Base-by-base conservation (phyloP, 805 yeast genomes). In the Lipomyces sp. region DNA sequence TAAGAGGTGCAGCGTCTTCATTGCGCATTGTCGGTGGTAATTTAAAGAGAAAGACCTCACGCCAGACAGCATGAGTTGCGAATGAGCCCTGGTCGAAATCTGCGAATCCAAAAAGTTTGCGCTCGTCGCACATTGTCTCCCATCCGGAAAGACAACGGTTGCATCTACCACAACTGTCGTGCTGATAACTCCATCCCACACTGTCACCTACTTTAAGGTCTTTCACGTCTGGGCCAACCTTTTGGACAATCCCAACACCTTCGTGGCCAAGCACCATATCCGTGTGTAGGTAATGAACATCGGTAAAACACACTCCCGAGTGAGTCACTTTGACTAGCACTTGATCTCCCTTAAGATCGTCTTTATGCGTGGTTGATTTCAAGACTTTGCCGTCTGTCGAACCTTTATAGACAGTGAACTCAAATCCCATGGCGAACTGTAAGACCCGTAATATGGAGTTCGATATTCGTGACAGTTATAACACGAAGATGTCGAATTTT, bases 1-100 rank as follows among this genome's bases (percentile, higher is more conserved):
- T 78, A 78, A 87, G 77, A 66, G 90, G 89, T 2, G 89, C 90
- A 39, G 84, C 88, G 32, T 79, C 77, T 42, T 78, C 82, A 58
- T 11, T 2, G 13, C 32, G 6, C 24, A 56, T 70, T 5, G 70
- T 75, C 6, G 81, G 83, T 53, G 90, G 90, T 59, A 87, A 83
- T 53, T 85, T 85, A 78, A 86, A 82, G 0, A 81, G 85, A 73
- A 84, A 84, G 64, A 81, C 80, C 75, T 85, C 87, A 75, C 85
- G 81, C 59, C 85, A 83, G 74, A 88, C 80, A 51, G 84, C 78
- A 75, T 84, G 86, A 57, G 57, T 32, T 13, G 53, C 59, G 8
- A 59, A 50, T n/a, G 57, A 32, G 33, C 62, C 62, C 35, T 24
- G 24, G 48, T 59, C 62, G 34, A 37, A 6, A 32, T 59, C 57